Base-by-base conservation (phyloP, 176 grass and related monocot genomes). In the Ampelocalamus luodianensis region DNA sequence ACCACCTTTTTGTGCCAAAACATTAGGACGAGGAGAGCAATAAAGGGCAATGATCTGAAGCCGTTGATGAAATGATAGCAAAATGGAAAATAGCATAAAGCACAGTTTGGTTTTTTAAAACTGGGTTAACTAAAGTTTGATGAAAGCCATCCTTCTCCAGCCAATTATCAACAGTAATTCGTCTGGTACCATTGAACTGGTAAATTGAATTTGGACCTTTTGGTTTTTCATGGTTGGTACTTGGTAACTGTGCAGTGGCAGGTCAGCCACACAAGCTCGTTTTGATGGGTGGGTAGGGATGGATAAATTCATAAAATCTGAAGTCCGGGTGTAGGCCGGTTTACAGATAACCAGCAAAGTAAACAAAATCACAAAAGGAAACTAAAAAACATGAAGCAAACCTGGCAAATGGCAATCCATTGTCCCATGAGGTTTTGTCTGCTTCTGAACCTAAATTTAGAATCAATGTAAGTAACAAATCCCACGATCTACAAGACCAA, bases 331-430 rank as follows among this genome's bases (percentile, higher is more conserved):
- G 72, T 23, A 75, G 4, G 18, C 26, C 7, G 3, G 51, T 82
- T 71, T 55, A 71, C 53, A 62, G 17, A 63, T 53, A 76, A 81
- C 55, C 65, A 90, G 55, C 24, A 71, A 65, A 73, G 17, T 74
- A 38, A 45, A 55, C 20, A 73, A 44, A 67, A 82, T 87, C 50
- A 12, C 27, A 20, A 72, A 37, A 79, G 14, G 15, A 68, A 68
- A 71, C 48, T 60, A 12, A 58, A 80, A 81, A 76, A 6, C 18
- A 65, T 71, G 69, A 70, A 83, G 75, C 92, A 45, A 79, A 97
- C 95, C 95, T 95, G 88, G 62, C 90, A 88, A 97, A 95, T 91
- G 95, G 68, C 55, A 97, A 77, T 65, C 75, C 79, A 84, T 76
- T 84, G 68, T 92, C 87, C 95, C 92, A 93, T 78, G 91, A 90